A percentile compares a stretch with the other conserved stretches of the same genome.
Evolutionary conservation across 2,329 filamentous ascomycete species (phyloP).

Genomic region (Alternaria brassicicola): DNA sequence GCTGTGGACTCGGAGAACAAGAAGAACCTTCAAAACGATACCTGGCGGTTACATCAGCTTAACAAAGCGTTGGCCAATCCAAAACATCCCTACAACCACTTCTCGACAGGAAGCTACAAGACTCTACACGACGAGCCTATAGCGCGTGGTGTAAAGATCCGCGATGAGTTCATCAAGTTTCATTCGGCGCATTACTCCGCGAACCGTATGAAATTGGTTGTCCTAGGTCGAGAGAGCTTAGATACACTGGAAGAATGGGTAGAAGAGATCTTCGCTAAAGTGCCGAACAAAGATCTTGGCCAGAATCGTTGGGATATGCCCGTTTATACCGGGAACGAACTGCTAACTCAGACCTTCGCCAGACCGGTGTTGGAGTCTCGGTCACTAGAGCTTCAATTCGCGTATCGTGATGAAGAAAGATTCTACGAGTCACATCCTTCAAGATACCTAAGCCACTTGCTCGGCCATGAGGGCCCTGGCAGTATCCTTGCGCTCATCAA

Average conservation of each 20-base stretch:
- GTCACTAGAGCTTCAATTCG: conserved; percentile 79
- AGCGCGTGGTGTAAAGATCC: conserved; percentile 78
- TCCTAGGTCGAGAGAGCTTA: conserved; percentile 80
- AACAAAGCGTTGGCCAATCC: conserved; percentile 88
- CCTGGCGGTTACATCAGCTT: conserved; percentile 85
- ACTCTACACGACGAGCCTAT: conserved; percentile 84
- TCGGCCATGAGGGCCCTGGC: conserved; percentile 90
- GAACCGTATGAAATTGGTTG: conserved; percentile 90
- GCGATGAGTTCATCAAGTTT: conserved; percentile 91
- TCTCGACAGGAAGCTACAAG: conserved; percentile 87
- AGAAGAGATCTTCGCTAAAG: conserved; percentile 77
- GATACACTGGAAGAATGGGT: conserved; percentile 86
- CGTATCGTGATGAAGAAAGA: conserved; percentile 82
- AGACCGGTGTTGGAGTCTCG: conserved; percentile 91
- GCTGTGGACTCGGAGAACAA: conserved; percentile 97
- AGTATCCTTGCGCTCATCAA: conserved; percentile 92
- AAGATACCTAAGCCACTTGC: conserved; percentile 84
- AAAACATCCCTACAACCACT: conserved; percentile 86
- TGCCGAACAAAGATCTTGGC: conserved; percentile 80
- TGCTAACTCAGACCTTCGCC: conserved; percentile 77
- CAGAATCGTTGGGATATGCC: conserved; percentile 71
- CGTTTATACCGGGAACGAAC: conserved; percentile 64
- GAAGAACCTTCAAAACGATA: conserved; percentile 92
- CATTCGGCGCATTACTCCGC: conserved; percentile 89
- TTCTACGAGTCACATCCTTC: conserved; percentile 82